Conservation (phyloP, 345 rosid species). For the Euphorbia lathyris region DNA sequence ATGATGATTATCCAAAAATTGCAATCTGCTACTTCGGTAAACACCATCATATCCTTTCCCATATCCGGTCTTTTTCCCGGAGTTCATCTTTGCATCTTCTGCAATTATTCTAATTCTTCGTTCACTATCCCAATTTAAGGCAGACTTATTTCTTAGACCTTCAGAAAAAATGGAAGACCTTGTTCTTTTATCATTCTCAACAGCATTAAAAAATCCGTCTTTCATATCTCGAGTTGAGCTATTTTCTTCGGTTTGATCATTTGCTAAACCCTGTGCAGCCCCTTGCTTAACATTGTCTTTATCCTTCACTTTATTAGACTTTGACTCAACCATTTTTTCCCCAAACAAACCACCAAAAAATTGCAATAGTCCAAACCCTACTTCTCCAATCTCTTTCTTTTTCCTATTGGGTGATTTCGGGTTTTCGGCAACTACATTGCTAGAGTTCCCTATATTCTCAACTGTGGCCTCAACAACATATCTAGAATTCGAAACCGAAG, state of each 20-base stretch:
- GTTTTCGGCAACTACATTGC: conserved; percentile 26
- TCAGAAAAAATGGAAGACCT: conserved; percentile 15
- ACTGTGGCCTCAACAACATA: too few species aligned
- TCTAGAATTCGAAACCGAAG: conserved; percentile 39
- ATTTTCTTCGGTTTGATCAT: conserved; percentile 31
- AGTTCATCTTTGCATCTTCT: conserved; percentile 19
- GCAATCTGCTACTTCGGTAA: conserved; percentile 29
- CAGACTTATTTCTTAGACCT: conserved; percentile 22
- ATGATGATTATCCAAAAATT: conserved; percentile 23
- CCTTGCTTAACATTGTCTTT: conserved; percentile 37
- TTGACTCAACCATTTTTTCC: conserved; percentile 29
- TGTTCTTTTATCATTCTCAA: conserved; percentile 12
- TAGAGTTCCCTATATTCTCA: conserved; percentile 24
- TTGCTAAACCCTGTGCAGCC: conserved; percentile 15
- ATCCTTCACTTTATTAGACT: conserved; percentile 33
- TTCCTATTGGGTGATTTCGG: conserved; percentile 32
- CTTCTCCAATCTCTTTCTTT: conserved; percentile 39
- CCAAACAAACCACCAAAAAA: conserved; percentile 41
- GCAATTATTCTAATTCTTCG: conserved; percentile 19
- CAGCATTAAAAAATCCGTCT: conserved; percentile 14
- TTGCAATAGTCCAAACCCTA: conserved; percentile 30
- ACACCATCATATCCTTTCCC: conserved; percentile 26
- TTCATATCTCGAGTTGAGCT: conserved; percentile 18
- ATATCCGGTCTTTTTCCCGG: conserved; percentile 19
- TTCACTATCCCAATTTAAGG: conserved; percentile 24